Evolutionary conservation across 768 basidiomycete species (phyloP).

Genomic region (Lentinula boryana): DNA sequence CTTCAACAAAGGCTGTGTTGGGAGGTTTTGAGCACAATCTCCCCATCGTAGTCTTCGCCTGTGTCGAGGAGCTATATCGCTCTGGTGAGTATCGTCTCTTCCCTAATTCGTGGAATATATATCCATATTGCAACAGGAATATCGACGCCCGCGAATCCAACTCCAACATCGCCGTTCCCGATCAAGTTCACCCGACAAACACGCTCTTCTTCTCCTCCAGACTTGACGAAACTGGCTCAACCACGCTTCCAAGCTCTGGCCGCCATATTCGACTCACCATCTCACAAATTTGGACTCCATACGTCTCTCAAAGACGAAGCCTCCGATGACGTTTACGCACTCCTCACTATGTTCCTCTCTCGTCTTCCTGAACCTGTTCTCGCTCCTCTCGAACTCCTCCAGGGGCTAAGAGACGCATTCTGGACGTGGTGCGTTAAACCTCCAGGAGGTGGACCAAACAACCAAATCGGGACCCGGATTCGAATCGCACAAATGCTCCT

Average conservation of each 20-base stretch:
- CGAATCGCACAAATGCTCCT: slow-evolving; percentile 28
- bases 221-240: neutral
- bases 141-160: slow-evolving; percentile 4
- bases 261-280: slow-evolving; percentile 14
- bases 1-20: slow-evolving; percentile 25
- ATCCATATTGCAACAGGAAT: neutral
- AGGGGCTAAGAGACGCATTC: slow-evolving; percentile 15
- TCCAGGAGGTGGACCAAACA: neutral
- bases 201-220: neutral
- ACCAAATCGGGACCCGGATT: slow-evolving; percentile 11
- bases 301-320: slow-evolving; percentile 29
- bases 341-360: slow-evolving; percentile 33
- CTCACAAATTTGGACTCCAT: slow-evolving; percentile 16
- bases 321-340: slow-evolving; percentile 32
- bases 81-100: slow-evolving; percentile 19
- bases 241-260: slow-evolving; percentile 26
- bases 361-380: slow-evolving; percentile 35
- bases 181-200: neutral
- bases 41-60: slow-evolving; percentile 33
- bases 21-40: slow-evolving; percentile 31
- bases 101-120: neutral
- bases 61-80: slow-evolving; percentile 37
- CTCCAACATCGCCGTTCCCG: slow-evolving; percentile 1
- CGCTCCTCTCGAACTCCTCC: slow-evolving; percentile 23
- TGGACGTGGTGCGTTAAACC: slow-evolving; percentile 28